Conservation (phyloP, 495 filamentous ascomycete genomes). For the Trichoderma gamsii region DNA sequence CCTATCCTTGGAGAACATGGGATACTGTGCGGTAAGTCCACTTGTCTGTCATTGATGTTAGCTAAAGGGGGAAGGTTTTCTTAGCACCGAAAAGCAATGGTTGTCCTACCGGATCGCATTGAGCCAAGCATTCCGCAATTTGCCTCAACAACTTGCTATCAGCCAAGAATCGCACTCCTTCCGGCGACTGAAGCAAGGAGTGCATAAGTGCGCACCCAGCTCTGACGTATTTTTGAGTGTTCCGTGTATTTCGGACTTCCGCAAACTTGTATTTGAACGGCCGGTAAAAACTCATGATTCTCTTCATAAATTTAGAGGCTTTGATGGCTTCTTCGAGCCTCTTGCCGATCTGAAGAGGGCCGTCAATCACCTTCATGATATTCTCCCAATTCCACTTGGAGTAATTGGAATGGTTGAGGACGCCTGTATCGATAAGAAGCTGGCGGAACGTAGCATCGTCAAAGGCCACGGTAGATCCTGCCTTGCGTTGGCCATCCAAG, state of each 20-base stretch:
- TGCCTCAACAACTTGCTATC: conserved; percentile 92
- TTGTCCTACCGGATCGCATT: conserved; percentile 63
- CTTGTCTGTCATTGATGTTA: conserved; percentile 54
- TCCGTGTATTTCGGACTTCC: conserved; percentile 76
- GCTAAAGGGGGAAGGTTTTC: conserved; percentile 16
- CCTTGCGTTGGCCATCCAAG: conserved; percentile 61
- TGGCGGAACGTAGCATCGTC: conserved; percentile 85
- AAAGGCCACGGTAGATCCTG: conserved; percentile 63
- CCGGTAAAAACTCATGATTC: conserved; percentile 87
- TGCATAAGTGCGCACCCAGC: conserved; percentile 82
- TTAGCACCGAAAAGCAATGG: not conserved
- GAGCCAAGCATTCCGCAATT: conserved; percentile 89
- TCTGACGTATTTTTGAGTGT: conserved; percentile 88
- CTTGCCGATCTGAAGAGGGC: conserved; percentile 85
- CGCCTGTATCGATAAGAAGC: conserved; percentile 78
- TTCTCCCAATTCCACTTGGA: conserved; percentile 96
- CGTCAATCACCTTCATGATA: conserved; percentile 84
- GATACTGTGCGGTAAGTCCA: conserved; percentile 78
- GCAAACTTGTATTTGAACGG: conserved; percentile 96
- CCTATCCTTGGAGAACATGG: conserved; percentile 78
- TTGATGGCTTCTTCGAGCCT: conserved; percentile 91
- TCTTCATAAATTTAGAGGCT: conserved; percentile 89
- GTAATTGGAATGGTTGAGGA: conserved; percentile 78
- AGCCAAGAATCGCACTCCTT: conserved; percentile 76
- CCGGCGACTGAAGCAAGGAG: conserved; percentile 72